These are phyloP conservation scores for Dendryphion nanum DNA, from an alignment of 2,329 filamentous ascomycete genomes.

Conservation along the genomic window DNA sequence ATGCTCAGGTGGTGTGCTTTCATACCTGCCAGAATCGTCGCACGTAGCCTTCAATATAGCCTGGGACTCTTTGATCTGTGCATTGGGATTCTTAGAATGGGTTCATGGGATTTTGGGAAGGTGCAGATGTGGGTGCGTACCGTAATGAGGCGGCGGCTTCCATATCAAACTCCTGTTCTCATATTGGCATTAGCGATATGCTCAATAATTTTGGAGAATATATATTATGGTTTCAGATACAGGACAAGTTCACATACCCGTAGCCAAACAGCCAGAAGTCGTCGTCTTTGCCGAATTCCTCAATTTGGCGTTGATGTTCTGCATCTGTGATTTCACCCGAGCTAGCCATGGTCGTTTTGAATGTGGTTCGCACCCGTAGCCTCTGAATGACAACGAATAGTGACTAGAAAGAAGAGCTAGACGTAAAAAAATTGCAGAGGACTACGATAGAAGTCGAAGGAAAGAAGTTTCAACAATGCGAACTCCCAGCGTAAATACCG, in stretches of 20 bases:
- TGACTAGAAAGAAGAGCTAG: no score
- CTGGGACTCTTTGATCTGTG: constrained; percentile 77
- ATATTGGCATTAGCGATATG: not conserved
- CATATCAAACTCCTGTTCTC: constrained; percentile 73
- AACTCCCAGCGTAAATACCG: no score
- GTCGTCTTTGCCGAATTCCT: constrained; percentile 41
- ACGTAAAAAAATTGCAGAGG: no score
- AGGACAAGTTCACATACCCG: constrained; percentile 62
- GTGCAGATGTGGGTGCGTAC: constrained; percentile 49
- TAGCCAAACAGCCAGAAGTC: constrained; percentile 98
- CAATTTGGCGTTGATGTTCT: constrained; percentile 28
- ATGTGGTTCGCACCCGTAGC: no score
- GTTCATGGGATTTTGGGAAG: not conserved
- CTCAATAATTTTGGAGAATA: not conserved
- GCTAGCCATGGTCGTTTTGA: not conserved
- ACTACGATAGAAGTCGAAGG: no score
- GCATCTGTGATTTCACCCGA: no score
- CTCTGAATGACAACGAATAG: no score
- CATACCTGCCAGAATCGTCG: constrained; percentile 96
- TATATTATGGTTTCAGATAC: not conserved
- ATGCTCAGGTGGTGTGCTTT: not conserved
- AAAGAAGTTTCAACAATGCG: no score
- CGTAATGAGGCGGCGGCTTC: constrained; percentile 95
- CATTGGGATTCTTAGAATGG: not conserved
- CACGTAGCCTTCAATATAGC: constrained; percentile 91